These are phyloP conservation scores for Debaryomyces nepalensis DNA, from an alignment of 1,139 yeast genomes.

Conservation along the genomic window DNA sequence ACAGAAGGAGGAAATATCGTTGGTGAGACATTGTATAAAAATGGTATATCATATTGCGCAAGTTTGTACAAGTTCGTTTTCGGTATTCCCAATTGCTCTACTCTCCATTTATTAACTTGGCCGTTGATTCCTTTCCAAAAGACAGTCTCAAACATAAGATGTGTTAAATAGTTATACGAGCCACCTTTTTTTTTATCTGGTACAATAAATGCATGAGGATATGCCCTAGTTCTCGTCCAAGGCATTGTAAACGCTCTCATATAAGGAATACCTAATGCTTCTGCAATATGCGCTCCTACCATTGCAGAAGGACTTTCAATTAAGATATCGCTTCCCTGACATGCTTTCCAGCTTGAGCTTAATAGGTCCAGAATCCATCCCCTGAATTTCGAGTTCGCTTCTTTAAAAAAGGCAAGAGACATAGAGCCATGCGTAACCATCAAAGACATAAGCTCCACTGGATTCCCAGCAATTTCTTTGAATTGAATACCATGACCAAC, in stretches of 20 bases:
- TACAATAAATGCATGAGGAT: slow-evolving; percentile 94
- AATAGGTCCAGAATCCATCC: slow-evolving; percentile 81
- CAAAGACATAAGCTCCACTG: slow-evolving; percentile 86
- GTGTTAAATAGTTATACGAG: slow-evolving; percentile 87
- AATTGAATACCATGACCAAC: slow-evolving; percentile 67
- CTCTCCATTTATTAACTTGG: slow-evolving; percentile 89
- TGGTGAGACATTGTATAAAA: slow-evolving; percentile 87
- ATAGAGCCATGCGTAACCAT: slow-evolving; percentile 92
- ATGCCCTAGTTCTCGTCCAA: slow-evolving; percentile 94
- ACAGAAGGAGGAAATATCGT: slow-evolving; percentile 88
- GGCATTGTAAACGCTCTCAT: slow-evolving; percentile 98
- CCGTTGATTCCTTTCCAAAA: slow-evolving; percentile 94
- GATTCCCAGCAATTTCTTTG: slow-evolving; percentile 85
- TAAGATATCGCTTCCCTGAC: slow-evolving; percentile 80
- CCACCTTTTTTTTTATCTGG: slow-evolving; percentile 95
- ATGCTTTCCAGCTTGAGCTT: slow-evolving; percentile 78
- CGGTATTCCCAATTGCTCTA: slow-evolving; percentile 61
- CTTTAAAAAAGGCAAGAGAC: slow-evolving; percentile 80
- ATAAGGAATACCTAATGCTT: slow-evolving; percentile 85
- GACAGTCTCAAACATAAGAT: slow-evolving; percentile 87
- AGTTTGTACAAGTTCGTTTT: slow-evolving; percentile 71
- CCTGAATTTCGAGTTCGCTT: slow-evolving; percentile 77
- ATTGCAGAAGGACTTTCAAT: slow-evolving; percentile 95
- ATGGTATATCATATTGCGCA: slow-evolving; percentile 83
- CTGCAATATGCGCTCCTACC: slow-evolving; percentile 96